These are phyloP conservation scores for Fusarium sororula DNA, from an alignment of 2,329 filamentous ascomycete genomes.

Conservation along the genomic window DNA sequence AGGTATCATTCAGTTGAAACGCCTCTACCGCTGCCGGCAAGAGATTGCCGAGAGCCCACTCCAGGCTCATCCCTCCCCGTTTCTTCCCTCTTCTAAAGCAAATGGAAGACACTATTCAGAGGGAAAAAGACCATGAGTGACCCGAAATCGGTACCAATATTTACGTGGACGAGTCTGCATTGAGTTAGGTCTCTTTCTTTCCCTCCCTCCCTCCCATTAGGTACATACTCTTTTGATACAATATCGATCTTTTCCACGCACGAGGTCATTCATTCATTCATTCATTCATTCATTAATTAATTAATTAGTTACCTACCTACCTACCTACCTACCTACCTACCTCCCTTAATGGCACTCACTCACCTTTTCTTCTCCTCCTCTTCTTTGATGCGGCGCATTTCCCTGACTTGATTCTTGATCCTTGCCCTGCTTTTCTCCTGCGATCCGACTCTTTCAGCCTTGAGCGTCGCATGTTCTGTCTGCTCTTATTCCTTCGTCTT, in stretches of 20 bases:
- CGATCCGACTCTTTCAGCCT: neutral
- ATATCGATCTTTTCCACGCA: conserved; percentile 25
- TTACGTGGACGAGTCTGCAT: conserved; percentile 30
- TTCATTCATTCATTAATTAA: neutral
- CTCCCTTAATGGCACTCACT: neutral
- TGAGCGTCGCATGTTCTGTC: conserved; percentile 2
- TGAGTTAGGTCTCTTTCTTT: conserved; percentile 14
- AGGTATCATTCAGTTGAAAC: neutral
- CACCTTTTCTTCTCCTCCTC: neutral
- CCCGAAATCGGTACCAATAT: conserved; percentile 24
- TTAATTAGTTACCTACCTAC: neutral
- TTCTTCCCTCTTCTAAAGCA: neutral
- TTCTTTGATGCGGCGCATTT: conserved; percentile 21
- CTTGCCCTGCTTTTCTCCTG: neutral
- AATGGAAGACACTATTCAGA: neutral
- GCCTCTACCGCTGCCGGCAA: conserved; percentile 24
- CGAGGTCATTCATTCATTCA: conserved; percentile 20
- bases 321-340: neutral
- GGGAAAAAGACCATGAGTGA: conserved; percentile 4
- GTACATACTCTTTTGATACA: neutral
- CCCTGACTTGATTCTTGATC: conserved; percentile 11
- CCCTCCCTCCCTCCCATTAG: neutral
- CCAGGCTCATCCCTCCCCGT: neutral
- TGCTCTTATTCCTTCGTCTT: neutral
- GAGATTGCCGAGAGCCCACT: conserved; percentile 36